Conservation (phyloP, 257 asterid genomes). For the Forsythia viridissima region DNA sequence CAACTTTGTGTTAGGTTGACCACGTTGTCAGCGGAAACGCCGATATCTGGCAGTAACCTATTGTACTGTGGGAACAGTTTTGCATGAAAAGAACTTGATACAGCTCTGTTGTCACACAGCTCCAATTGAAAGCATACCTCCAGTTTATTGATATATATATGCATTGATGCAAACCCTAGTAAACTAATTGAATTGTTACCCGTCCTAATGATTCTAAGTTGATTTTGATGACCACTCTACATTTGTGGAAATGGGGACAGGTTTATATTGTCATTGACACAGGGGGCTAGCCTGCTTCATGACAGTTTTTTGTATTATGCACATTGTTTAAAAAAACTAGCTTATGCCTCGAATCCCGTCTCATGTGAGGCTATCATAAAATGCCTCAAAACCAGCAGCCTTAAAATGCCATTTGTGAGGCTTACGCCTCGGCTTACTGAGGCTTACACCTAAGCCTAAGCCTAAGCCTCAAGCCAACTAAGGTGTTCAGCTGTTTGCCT, state of each 20-base stretch:
- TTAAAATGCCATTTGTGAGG: too few species aligned
- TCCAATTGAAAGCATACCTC: not conserved
- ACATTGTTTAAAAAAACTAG: too few species aligned
- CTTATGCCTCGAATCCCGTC: too few species aligned
- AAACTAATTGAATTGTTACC: conserved; percentile 8
- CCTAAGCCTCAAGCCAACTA: too few species aligned
- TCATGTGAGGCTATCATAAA: too few species aligned
- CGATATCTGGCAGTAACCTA: conserved; percentile 8
- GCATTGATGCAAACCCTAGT: not conserved
- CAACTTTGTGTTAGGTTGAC: conserved; percentile 14
- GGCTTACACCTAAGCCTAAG: too few species aligned
- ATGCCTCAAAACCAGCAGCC: too few species aligned
- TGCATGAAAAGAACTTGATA: not conserved
- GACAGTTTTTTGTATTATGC: not conserved
- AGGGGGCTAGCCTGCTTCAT: not conserved
- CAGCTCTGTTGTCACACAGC: not conserved
- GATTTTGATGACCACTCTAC: not conserved
- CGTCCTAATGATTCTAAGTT: conserved; percentile 9
- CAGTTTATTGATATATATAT: not conserved
- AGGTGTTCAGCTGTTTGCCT: too few species aligned
- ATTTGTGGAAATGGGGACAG: not conserved
- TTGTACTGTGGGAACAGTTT: not conserved
- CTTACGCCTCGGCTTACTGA: too few species aligned
- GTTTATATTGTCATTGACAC: not conserved
- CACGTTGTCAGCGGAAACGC: conserved; percentile 13